Conservation (phyloP, 129 eudicot genomes). For the Sambucus nigra region DNA sequence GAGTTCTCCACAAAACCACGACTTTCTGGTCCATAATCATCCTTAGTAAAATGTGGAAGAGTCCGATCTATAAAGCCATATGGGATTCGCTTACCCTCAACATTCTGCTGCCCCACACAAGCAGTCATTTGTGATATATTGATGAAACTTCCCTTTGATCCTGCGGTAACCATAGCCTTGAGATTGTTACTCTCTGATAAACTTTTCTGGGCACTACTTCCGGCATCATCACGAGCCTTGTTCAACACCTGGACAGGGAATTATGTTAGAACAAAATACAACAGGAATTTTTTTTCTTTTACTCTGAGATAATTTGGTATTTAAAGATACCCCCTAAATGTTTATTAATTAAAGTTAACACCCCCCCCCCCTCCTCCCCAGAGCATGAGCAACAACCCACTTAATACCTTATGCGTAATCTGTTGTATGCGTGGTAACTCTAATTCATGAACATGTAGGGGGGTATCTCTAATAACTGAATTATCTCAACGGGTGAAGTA, state of each 20-base stretch:
- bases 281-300: too few species aligned
- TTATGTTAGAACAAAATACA: slow-evolving; percentile 10
- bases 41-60: slow-evolving; percentile 92
- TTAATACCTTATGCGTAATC: too few species aligned
- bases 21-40: slow-evolving; percentile 91
- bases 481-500: too few species aligned
- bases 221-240: slow-evolving; percentile 99
- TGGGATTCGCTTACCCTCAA: slow-evolving; percentile 96
- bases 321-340: too few species aligned
- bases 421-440: too few species aligned
- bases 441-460: too few species aligned
- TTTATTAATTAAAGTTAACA: too few species aligned
- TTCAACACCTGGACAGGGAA: slow-evolving; percentile 58
- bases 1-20: slow-evolving; percentile 99
- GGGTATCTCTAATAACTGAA: too few species aligned
- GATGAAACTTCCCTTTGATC: slow-evolving; percentile 96
- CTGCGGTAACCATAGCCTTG: slow-evolving; percentile 98
- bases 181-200: slow-evolving; percentile 94
- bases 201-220: slow-evolving; percentile 92
- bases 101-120: slow-evolving; percentile 99
- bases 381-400: too few species aligned
- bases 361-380: too few species aligned
- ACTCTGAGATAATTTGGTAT: too few species aligned
- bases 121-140: slow-evolving; percentile 99
- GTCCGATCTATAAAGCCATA: slow-evolving; percentile 82